Conservation (phyloP, 139 green algal genomes). For the Micractinium sp. region DNA sequence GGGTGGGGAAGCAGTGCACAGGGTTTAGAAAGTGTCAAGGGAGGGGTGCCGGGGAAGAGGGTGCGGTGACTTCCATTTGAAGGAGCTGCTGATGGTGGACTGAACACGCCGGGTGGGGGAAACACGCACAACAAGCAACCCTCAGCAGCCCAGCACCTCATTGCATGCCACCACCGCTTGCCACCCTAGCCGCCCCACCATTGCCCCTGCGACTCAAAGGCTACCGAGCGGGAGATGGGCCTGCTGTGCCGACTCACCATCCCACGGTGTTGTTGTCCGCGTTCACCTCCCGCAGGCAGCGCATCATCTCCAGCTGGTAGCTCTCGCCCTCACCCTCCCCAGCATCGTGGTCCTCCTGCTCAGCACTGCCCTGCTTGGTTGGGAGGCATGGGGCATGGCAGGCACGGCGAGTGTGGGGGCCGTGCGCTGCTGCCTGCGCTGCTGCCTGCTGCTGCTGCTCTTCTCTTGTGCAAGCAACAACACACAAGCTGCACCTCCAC, state of each 20-base stretch:
- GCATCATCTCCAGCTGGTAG: slow-evolving; percentile 99
- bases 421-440: no score
- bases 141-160: no score
- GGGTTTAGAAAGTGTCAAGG: background rate
- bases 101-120: no score
- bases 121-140: no score
- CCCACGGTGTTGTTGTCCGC: slow-evolving; percentile 99
- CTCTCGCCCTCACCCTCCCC: slow-evolving; percentile 70
- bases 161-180: no score
- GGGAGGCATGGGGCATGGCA: background rate
- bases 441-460: no score
- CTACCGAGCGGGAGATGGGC: no score
- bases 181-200: no score
- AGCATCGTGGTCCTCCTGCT: slow-evolving; percentile 67
- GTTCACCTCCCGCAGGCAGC: slow-evolving; percentile 97
- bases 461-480: no score
- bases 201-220: no score
- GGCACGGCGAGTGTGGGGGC: background rate
- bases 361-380: slow-evolving; percentile 15
- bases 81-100: slow-evolving; percentile 78
- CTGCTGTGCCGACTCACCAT: slow-evolving; percentile 75
- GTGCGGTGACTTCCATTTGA: slow-evolving; percentile 86
- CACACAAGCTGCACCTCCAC: no score
- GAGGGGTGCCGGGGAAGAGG: background rate
- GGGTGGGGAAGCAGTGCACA: background rate